A percentile compares a stretch with the other conserved stretches of the same genome.
Conservation (phyloP, 1,284 basidiomycete species). For the Macrocybe sp. region DNA sequence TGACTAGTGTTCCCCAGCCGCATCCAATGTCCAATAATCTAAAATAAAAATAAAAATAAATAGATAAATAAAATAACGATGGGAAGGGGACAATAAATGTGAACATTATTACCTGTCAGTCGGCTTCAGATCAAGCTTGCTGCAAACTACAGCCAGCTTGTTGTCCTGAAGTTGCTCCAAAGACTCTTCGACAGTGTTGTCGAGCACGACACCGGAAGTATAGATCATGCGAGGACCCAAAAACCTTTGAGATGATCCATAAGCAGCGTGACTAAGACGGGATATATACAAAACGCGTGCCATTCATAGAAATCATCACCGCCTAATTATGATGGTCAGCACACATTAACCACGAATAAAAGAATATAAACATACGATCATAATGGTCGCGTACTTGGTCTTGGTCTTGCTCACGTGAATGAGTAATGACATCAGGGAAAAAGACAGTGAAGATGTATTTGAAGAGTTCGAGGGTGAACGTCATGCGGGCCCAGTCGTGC, state of each 20-base stretch:
- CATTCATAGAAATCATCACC: constrained; percentile 94
- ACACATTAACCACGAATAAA: constrained; percentile 12
- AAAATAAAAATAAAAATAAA: neutral
- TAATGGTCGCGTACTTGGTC: constrained; percentile 97
- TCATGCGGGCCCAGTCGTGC: constrained; percentile 94
- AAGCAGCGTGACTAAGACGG: constrained; percentile 1
- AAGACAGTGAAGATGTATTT: constrained; percentile 90
- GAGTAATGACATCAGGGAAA: constrained; percentile 90
- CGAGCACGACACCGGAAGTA: constrained; percentile 87
- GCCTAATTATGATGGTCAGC: constrained; percentile 31
- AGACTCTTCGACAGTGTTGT: constrained; percentile 74
- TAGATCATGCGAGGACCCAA: constrained; percentile 97
- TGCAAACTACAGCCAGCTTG: constrained; percentile 93
- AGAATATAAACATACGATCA: constrained; percentile 59
- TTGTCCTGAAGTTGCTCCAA: constrained; percentile 98
- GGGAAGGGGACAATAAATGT: neutral
- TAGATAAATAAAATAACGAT: neutral
- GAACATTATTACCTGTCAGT: constrained; percentile 47
- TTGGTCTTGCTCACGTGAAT: constrained; percentile 89
- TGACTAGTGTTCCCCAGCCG: constrained; percentile 95
- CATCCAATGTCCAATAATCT: constrained; percentile 92
- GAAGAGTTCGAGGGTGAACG: constrained; percentile 84
- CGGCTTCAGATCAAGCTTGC: constrained; percentile 87
- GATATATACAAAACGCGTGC: constrained; percentile 30
- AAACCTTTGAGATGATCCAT: constrained; percentile 52